Percentiles rank a stretch among this genome's conserved stretches.
These are phyloP conservation scores for Colletotrichum sp. DNA, from an alignment of 2,329 filamentous ascomycete species.

Conservation along the genomic window DNA sequence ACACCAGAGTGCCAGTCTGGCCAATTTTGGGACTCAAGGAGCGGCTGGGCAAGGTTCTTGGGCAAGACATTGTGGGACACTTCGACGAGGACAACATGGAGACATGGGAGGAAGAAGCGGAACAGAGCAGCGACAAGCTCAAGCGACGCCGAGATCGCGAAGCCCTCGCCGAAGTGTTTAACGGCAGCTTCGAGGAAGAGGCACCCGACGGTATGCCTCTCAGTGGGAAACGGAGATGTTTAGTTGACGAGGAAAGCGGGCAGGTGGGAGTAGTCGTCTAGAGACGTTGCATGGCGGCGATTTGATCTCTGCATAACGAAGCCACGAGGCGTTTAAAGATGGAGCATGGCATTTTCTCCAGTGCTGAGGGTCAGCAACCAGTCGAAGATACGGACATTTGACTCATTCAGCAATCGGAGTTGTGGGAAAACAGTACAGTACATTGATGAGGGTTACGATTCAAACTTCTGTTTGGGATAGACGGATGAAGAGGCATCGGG, in stretches of 20 bases:
- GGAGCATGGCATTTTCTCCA: not conserved
- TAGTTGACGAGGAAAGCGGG: conserved; percentile 23
- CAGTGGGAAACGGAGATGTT: conserved; percentile 41
- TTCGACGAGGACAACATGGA: conserved; percentile 44
- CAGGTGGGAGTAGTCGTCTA: conserved; percentile 21
- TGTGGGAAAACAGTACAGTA: not conserved
- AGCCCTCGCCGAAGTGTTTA: conserved; percentile 40
- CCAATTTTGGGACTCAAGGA: conserved; percentile 61
- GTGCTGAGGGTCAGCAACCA: not conserved
- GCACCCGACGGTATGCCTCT: conserved; percentile 35
- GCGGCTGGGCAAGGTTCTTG: conserved; percentile 58
- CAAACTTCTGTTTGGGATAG: not conserved
- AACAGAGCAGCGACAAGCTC: conserved; percentile 27
- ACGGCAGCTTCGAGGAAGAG: conserved; percentile 46
- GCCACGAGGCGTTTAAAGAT: conserved; percentile 18
- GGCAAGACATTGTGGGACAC: conserved; percentile 53
- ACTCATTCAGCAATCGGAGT: not conserved
- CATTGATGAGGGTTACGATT: not conserved
- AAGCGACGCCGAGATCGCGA: conserved; percentile 42
- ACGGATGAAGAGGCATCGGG: not conserved
- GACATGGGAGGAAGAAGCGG: conserved; percentile 45
- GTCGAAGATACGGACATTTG: not conserved
- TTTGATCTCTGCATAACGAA: conserved; percentile 19
- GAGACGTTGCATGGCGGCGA: not conserved
- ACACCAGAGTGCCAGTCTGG: conserved; percentile 56